phyloP scores from a whole-genome alignment of 1,139 yeast species.

The Yamadazyma friedrichii region DNA sequence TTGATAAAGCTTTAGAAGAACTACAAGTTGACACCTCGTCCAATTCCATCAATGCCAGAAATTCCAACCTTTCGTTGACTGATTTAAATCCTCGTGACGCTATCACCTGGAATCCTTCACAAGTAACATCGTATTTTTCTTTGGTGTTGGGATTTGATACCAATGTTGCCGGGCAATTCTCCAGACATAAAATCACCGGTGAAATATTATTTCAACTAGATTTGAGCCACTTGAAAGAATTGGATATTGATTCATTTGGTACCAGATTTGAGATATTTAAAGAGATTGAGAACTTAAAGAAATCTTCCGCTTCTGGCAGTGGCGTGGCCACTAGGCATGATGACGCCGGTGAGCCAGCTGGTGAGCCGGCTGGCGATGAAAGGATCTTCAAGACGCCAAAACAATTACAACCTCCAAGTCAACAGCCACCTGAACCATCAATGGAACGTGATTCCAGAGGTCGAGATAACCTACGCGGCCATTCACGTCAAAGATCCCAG shows the following conservation, averaged over 20 bases:
- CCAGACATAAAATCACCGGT: constrained; percentile 87
- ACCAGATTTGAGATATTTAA: constrained; percentile 89
- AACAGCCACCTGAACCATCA: constrained; percentile 4
- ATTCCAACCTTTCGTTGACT: constrained; percentile 21
- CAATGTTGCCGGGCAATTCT: constrained; percentile 72
- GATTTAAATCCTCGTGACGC: constrained; percentile 52
- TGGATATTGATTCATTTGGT: constrained; percentile 91
- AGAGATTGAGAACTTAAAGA: constrained; percentile 73
- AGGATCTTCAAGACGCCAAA: constrained; percentile 4
- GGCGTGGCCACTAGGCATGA: constrained; percentile 1
- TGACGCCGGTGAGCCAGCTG: not conserved
- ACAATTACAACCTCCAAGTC: constrained; percentile 17
- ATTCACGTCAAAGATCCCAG: constrained; percentile 25
- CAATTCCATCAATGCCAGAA: constrained; percentile 8
- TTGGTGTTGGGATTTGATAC: constrained; percentile 67
- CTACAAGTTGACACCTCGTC: constrained; percentile 35
- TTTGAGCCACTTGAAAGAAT: constrained; percentile 79
- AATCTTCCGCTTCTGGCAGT: constrained; percentile 8
- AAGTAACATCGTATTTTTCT: constrained; percentile 77
- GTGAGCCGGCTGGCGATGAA: no score
- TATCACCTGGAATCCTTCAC: constrained; percentile 77
- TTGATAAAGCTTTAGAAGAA: constrained; percentile 81
- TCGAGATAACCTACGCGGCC: constrained; percentile 3
- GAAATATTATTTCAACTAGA: constrained; percentile 81
- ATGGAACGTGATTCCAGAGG: constrained; percentile 3